Base-by-base conservation (phyloP, 2,329 filamentous ascomycete species). In the Metarhizium guizhouense region DNA sequence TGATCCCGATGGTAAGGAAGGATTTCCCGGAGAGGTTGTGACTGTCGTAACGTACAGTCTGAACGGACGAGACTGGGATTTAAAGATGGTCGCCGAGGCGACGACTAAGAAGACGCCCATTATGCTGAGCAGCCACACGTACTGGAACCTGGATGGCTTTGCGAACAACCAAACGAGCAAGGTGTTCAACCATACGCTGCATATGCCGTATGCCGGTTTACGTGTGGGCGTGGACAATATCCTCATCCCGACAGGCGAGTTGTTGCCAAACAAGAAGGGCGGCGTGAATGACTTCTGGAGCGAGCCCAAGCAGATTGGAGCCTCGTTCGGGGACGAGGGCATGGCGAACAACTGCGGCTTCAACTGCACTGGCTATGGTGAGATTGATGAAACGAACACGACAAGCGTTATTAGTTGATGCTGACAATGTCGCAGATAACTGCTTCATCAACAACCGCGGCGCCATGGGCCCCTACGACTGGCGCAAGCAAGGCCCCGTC, bases 91-190 rank as follows among this genome's bases (percentile, higher is more conserved):
- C 14, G 88, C 87, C 45, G 69, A 87, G 55, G 76, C 87, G 3
- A 84, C 85, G 8, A 88, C 85, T 34, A 83, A 88, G 72, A 86
- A 84, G 73, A 92, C 88, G 6, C 88, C 88, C 51, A 90, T 93
- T 68, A 92, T 93, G 88, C 77, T 93, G 56, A 88, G 81, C 66
- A 79, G 75, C 61, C 77, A 88, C 75, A 82, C 81, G 7, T 93
- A 93, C 77, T 93, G 88, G 88, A 92, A 92, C 68, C 76, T 93
- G 48, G 88, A 92, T 64, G 88, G 85, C 38, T 93, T 88, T 64
- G 78, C 85, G 64, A 90, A 91, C 72, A 82, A 86, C 56, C 78
- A 87, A 67, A 88, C 86, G 2, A 75, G 76, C 56, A 76, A 74
- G 2, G 79, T 80, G 14, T 76, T 88, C 54, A 88, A 91, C 73